A percentile compares a stretch with the other conserved stretches of the same genome.
Conservation (phyloP, 495 filamentous ascomycete genomes). For the Tuber melanosporum region DNA sequence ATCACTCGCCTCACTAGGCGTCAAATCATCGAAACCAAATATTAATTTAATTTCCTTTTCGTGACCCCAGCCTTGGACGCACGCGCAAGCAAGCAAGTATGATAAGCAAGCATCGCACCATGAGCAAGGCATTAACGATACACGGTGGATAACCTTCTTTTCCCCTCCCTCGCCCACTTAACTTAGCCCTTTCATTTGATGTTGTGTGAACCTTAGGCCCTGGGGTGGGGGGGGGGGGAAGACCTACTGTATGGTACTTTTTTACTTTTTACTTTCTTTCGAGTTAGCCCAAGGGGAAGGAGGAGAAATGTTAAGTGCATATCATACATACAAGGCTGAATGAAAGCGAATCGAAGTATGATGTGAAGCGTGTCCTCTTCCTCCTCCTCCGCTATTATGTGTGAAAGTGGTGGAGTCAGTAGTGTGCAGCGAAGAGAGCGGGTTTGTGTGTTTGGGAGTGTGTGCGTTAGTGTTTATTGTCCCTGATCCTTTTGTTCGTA, state of each 20-base stretch:
- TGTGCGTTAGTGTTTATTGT: too few species aligned
- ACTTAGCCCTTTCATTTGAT: not conserved
- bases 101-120: too few species aligned
- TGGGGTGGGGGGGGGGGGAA: not conserved
- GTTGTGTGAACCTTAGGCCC: not conserved
- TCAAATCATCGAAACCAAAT: not conserved
- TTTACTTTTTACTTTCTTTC: too few species aligned
- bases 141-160: not conserved
- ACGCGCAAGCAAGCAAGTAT: not conserved
- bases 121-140: not conserved
- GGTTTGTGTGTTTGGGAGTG: not conserved
- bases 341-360: too few species aligned
- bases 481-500: not conserved
- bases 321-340: not conserved
- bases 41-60: not conserved
- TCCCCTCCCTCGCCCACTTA: not conserved
- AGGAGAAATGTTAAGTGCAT: too few species aligned
- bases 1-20: not conserved
- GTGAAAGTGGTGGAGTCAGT: not conserved
- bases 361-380: not conserved
- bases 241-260: too few species aligned
- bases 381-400: not conserved
- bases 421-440: not conserved
- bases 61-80: not conserved
- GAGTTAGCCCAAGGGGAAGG: too few species aligned